Percentiles rank a stretch among this genome's conserved stretches.
phyloP scores from a whole-genome alignment of 805 yeast species.

The Candida endomychidarum region DNA sequence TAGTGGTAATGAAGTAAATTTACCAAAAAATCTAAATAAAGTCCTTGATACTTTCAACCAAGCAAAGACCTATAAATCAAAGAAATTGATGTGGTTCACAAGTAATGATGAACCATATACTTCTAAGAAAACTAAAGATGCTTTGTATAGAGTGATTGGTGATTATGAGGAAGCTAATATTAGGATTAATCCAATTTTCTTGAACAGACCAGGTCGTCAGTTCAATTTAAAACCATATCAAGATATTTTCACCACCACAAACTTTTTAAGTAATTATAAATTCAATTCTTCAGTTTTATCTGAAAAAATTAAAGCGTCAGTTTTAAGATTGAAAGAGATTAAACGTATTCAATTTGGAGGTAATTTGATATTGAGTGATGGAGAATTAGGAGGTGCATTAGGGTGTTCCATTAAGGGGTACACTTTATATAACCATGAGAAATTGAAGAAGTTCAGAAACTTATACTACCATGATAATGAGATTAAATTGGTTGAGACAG shows the following conservation, averaged over 20 bases:
- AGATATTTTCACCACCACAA: slow-evolving; percentile 55
- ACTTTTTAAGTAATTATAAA: slow-evolving; percentile 33
- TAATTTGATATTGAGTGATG: slow-evolving; percentile 55
- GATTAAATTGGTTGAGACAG: slow-evolving; percentile 52
- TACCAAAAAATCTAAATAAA: slow-evolving; percentile 45
- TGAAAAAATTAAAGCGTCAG: slow-evolving; percentile 44
- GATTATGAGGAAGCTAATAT: slow-evolving; percentile 59
- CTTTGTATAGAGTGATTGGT: slow-evolving; percentile 55
- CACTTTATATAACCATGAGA: slow-evolving; percentile 57
- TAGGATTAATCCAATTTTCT: slow-evolving; percentile 62
- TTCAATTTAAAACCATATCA: slow-evolving; percentile 47
- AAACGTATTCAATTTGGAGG: slow-evolving; percentile 63
- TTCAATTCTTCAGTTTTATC: slow-evolving; percentile 24
- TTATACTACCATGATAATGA: slow-evolving; percentile 56
- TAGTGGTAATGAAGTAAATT: slow-evolving; percentile 9
- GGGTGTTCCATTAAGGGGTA: slow-evolving; percentile 72
- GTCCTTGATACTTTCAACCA: slow-evolving; percentile 56
- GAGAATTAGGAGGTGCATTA: slow-evolving; percentile 35
- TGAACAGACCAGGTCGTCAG: slow-evolving; percentile 31
- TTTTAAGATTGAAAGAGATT: slow-evolving; percentile 59
- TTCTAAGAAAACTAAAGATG: slow-evolving; percentile 38
- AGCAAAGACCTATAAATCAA: slow-evolving; percentile 47
- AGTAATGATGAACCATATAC: slow-evolving; percentile 68
- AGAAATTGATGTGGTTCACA: slow-evolving; percentile 69
- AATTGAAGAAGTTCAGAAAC: slow-evolving; percentile 46